phyloP scores from a whole-genome alignment of 495 filamentous ascomycete genomes.

The Wilcoxina mikolae region DNA sequence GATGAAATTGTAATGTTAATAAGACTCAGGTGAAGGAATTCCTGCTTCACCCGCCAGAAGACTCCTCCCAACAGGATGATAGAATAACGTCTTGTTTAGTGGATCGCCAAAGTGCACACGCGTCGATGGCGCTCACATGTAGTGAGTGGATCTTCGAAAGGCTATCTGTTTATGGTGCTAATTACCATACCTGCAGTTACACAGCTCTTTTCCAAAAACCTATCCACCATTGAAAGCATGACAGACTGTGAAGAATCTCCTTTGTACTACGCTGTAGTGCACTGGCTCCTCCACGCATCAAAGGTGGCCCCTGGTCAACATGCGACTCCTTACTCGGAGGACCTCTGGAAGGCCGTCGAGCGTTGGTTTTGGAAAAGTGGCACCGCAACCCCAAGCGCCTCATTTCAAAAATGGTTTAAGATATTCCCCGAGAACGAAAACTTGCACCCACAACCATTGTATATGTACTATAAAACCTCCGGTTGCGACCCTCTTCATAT shows the following conservation, averaged over 20 bases:
- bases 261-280: background rate
- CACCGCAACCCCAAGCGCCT: too few species aligned
- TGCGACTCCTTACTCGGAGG: background rate
- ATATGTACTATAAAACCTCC: too few species aligned
- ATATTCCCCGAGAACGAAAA: too few species aligned
- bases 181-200: too few species aligned
- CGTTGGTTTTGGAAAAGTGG: background rate
- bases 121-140: conserved; percentile 2
- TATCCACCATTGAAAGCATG: too few species aligned
- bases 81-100: background rate
- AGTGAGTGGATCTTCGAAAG: conserved; percentile 1
- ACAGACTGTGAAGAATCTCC: background rate
- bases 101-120: background rate
- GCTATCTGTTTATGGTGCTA: background rate
- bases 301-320: background rate
- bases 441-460: too few species aligned
- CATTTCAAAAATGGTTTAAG: too few species aligned
- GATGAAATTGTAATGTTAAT: too few species aligned
- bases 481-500: too few species aligned
- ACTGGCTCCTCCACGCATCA: background rate
- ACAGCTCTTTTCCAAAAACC: conserved; percentile 1
- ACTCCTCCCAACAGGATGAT: background rate
- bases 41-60: conserved; percentile 3
- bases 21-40: conserved; percentile 16
- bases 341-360: background rate